Evolutionary conservation across 1,139 yeast genomes (phyloP).

Genomic region (Hansenula sp.): DNA sequence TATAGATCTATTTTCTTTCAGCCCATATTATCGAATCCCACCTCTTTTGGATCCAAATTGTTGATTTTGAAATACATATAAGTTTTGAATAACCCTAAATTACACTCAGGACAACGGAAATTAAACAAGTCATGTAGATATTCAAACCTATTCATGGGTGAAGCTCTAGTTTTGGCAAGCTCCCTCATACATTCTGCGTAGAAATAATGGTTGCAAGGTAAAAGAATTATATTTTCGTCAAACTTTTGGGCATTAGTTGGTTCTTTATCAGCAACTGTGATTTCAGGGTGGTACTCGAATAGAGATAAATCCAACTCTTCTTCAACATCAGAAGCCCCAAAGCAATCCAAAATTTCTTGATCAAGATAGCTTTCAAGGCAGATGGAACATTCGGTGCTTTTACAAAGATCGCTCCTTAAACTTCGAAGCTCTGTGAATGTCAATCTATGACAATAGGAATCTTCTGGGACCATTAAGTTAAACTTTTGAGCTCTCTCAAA

Average conservation of each 20-base stretch:
- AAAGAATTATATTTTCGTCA: neutral
- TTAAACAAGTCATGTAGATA: neutral
- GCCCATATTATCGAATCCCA: neutral
- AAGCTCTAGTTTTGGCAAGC: neutral
- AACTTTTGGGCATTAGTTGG: neutral
- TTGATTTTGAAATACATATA: neutral
- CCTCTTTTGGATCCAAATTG: neutral
- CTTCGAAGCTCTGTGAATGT: too few species aligned
- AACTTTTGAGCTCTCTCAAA: too few species aligned
- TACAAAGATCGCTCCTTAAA: too few species aligned
- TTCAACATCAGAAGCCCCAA: too few species aligned
- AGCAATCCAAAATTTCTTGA: too few species aligned
- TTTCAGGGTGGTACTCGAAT: too few species aligned
- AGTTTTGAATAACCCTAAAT: neutral
- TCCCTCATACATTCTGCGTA: constrained; percentile 2
- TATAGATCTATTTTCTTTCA: neutral
- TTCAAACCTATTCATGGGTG: neutral
- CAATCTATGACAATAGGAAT: too few species aligned
- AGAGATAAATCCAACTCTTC: too few species aligned
- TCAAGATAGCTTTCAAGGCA: too few species aligned
- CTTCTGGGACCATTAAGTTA: too few species aligned
- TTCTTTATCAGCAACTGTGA: too few species aligned
- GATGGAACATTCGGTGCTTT: too few species aligned
- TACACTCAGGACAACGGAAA: constrained; percentile 10
- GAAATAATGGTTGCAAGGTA: constrained; percentile 10